phyloP scores from a whole-genome alignment of 176 grass and related monocot genomes.

The Themeda triandra region DNA sequence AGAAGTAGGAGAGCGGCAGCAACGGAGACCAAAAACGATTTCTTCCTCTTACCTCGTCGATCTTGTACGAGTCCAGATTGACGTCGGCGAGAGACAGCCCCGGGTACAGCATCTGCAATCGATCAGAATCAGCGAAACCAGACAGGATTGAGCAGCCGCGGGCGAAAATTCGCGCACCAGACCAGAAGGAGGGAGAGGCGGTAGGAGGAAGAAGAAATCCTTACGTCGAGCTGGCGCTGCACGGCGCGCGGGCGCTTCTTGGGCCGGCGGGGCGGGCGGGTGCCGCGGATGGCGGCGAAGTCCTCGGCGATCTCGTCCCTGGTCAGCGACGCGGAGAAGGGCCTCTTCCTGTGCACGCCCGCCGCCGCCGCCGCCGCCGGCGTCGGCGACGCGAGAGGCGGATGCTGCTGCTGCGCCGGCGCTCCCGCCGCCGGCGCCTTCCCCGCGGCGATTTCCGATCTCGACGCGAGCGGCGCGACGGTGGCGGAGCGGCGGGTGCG shows the following conservation, averaged over 20 bases:
- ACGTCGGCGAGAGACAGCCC: slow-evolving; percentile 29
- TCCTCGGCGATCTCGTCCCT: slow-evolving; percentile 46
- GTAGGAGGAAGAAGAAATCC: not conserved
- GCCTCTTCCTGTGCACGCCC: slow-evolving; percentile 19
- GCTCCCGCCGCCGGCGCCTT: not conserved
- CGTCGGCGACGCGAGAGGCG: not conserved
- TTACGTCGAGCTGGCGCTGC: slow-evolving; percentile 42
- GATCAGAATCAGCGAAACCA: not conserved
- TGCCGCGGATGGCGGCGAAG: slow-evolving; percentile 38
- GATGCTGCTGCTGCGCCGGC: not conserved
- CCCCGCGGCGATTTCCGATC: not conserved
- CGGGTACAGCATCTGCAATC: slow-evolving; percentile 38
- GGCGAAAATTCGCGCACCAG: not conserved
- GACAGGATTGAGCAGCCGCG: not conserved
- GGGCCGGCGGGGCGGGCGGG: slow-evolving; percentile 36
- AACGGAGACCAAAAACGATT: not conserved
- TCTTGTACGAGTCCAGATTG: slow-evolving; percentile 40
- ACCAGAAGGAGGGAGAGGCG: not conserved
- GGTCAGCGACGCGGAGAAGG: slow-evolving; percentile 36
- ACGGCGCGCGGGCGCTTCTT: slow-evolving; percentile 41
- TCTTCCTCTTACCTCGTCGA: slow-evolving; percentile 33
- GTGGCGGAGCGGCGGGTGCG: slow-evolving; percentile 15
- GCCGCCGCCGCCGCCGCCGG: not conserved
- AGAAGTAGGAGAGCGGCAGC: not conserved
- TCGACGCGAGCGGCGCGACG: not conserved